A percentile compares a stretch with the other conserved stretches of the same genome.
Conservation (phyloP, 2,329 filamentous ascomycete genomes). For the Cytospora leucostoma region DNA sequence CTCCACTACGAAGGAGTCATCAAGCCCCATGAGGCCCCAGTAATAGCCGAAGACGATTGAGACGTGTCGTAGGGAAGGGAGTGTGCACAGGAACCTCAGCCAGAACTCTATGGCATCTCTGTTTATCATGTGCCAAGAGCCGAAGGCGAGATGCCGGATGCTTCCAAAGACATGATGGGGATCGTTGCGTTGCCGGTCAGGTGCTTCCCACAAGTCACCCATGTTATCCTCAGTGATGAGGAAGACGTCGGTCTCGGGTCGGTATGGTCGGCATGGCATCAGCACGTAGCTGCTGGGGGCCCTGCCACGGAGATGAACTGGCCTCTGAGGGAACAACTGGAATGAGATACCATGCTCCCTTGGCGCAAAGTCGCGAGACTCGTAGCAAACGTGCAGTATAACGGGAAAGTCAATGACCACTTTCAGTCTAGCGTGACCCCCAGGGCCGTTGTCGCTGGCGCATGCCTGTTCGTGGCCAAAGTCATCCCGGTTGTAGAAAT, state of each 20-base stretch:
- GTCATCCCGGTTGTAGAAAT: slow-evolving; percentile 15
- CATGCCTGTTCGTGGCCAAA: background rate
- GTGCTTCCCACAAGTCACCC: background rate
- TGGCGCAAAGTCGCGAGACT: slow-evolving; percentile 6
- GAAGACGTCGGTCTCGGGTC: slow-evolving; percentile 17
- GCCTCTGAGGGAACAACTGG: slow-evolving; percentile 1
- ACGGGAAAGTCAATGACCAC: slow-evolving; percentile 13
- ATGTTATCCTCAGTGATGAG: slow-evolving; percentile 5
- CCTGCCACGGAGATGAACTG: background rate
- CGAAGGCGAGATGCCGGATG: slow-evolving; percentile 11
- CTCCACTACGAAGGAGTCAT: background rate
- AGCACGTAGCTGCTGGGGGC: background rate
- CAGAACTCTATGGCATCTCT: slow-evolving; percentile 8
- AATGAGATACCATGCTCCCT: slow-evolving; percentile 7
- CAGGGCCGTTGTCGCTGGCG: background rate
- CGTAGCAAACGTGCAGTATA: slow-evolving; percentile 13
- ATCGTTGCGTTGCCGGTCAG: slow-evolving; percentile 8
- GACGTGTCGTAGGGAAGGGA: slow-evolving; percentile 6
- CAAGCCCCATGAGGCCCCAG: slow-evolving; percentile 5
- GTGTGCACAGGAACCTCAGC: slow-evolving; percentile 6
- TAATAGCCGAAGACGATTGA: slow-evolving; percentile 12
- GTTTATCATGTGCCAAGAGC: slow-evolving; percentile 14
- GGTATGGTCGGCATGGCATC: slow-evolving; percentile 15
- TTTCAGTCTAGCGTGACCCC: slow-evolving; percentile 1
- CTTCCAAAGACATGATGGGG: slow-evolving; percentile 4